Evolutionary conservation across 306 rosid genomes (phyloP).

Genomic region (Potentilla sterilis): DNA sequence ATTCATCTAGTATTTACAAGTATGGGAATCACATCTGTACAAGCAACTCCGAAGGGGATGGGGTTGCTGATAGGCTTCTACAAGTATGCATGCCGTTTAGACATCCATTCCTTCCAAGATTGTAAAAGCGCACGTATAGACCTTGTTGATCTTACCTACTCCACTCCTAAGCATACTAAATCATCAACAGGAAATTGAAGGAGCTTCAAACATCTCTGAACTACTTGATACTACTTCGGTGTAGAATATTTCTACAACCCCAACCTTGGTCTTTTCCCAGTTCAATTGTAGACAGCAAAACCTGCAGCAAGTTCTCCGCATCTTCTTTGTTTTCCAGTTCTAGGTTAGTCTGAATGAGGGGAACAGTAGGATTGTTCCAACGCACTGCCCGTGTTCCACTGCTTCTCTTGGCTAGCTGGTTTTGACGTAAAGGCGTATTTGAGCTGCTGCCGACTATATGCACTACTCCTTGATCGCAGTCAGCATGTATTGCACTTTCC

Average conservation of each 20-base stretch:
- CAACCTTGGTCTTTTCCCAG: conserved; percentile 61
- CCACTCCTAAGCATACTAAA: neutral
- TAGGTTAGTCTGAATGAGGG: conserved; percentile 73
- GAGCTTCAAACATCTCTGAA: neutral
- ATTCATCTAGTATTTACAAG: neutral
- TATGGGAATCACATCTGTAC: neutral
- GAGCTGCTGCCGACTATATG: conserved; percentile 84
- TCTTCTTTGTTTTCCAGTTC: conserved; percentile 58
- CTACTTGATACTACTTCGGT: conserved; percentile 54
- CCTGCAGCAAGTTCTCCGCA: conserved; percentile 54
- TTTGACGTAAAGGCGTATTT: conserved; percentile 51
- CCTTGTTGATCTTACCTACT: neutral
- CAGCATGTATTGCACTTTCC: conserved; percentile 75
- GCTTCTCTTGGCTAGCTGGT: conserved; percentile 48
- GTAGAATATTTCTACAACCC: conserved; percentile 73
- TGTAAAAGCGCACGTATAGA: neutral
- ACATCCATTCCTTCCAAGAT: conserved; percentile 13
- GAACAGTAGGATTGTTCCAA: conserved; percentile 74
- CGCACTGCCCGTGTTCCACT: conserved; percentile 40
- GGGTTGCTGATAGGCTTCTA: neutral
- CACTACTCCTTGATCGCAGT: conserved; percentile 51
- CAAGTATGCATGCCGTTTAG: neutral
- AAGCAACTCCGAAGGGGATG: neutral
- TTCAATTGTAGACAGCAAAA: conserved; percentile 54
- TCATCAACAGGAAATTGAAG: neutral